Conservation (phyloP, 139 green algal genomes). For the Chlorella sp. region DNA sequence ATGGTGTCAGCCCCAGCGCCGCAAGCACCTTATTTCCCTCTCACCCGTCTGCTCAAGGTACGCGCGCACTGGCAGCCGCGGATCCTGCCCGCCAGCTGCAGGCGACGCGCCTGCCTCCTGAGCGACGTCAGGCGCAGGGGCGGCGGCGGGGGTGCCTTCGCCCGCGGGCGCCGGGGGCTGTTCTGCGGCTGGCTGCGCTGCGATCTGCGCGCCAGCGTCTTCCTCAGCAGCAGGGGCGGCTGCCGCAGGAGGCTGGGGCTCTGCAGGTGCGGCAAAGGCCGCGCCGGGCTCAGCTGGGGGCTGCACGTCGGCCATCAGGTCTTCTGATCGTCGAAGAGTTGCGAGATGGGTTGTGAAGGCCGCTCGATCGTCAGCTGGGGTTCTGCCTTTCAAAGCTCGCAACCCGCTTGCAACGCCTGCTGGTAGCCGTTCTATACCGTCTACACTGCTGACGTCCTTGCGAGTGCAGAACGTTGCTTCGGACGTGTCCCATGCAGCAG, state of each 20-base stretch:
- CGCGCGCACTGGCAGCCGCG: constrained; percentile 17
- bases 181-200: neutral
- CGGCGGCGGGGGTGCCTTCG: neutral
- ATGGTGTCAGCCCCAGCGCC: no score
- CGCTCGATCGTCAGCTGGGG: no score
- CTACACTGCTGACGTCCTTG: no score
- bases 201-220: neutral
- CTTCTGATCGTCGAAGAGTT: neutral
- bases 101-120: neutral
- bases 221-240: neutral
- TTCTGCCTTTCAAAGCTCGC: neutral
- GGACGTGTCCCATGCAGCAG: no score
- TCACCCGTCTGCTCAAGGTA: constrained; percentile 29
- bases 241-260: neutral
- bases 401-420: neutral
- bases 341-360: neutral
- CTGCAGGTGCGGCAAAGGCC: neutral
- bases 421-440: no score
- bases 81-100: neutral
- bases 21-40: neutral
- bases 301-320: neutral
- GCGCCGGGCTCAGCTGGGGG: neutral
- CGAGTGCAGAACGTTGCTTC: no score
- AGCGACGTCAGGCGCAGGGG: neutral
- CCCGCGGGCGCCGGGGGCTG: neutral